Evolutionary conservation across 305 asterid genomes (phyloP), one percentile per base, ranked within the genome.

Genomic region (Caryopteris hybrid): DNA sequence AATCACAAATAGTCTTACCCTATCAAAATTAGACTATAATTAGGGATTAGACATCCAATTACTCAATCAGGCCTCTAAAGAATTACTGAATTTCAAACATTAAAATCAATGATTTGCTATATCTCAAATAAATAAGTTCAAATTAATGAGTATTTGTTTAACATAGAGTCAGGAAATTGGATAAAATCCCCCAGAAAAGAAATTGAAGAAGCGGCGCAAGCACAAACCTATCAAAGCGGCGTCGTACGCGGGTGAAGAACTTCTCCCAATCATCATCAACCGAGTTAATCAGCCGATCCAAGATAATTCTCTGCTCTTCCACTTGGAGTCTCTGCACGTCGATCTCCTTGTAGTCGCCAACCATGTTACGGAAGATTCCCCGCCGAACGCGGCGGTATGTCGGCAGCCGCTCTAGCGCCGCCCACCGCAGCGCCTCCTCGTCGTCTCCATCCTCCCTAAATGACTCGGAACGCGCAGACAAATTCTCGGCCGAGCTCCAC

Each of bases 371-470:
- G 72, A 92, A 92, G 12, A 92, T 82, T 9, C 98, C 98, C 45
- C 84, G 82, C 76, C 96, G 72, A 36, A 88, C 95, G 43, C 98
- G 90, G 61, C 74, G 84, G 80, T 85, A 88, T 36, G 98, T 92
- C 72, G 98, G 98, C 74, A 92, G 77, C 80, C 98, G 74, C 89
- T 92, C 96, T 67, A 92, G 77, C 74, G 97, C 98, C 55, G 98
- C 98, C 98, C 98, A 90, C 71, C 90, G 88, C 72, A 92, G 84
- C 66, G 92, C 98, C 82, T 88, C 96, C 87, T 92, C 98, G 55
- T 92, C 98, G 68, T 88, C 96, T 29, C 86, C 94, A 42, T 90
- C 90, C 80, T 88, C 96, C 83, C 97, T 76, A 22, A 90, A 90
- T 45, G 98, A 92, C 82, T 83, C 83, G 61, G 97, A 88, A 39